These are phyloP conservation scores for Urtica urens DNA, from an alignment of 306 rosid species.

Conservation along the genomic window DNA sequence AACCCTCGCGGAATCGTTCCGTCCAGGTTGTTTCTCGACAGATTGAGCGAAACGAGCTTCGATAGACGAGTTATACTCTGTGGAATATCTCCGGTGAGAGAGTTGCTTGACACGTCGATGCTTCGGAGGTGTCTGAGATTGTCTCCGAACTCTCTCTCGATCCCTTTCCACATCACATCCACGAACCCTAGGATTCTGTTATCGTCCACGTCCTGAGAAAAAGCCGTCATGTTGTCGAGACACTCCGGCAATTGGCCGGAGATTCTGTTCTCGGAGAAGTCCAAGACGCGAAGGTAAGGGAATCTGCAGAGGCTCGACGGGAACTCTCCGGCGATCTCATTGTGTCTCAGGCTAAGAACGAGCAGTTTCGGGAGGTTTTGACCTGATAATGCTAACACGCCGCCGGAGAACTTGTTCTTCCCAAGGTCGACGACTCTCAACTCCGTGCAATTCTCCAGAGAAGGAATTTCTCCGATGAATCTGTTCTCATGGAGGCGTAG, in stretches of 20 bases:
- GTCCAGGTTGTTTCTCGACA: constrained; percentile 8
- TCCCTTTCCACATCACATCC: constrained; percentile 18
- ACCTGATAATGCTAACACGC: constrained; percentile 14
- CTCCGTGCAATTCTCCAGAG: constrained; percentile 9
- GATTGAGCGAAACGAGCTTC: constrained; percentile 10
- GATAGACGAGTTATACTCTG: neutral
- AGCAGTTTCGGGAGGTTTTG: neutral
- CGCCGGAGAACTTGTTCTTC: constrained; percentile 13
- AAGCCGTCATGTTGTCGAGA: constrained; percentile 4
- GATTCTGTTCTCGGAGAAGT: constrained; percentile 10
- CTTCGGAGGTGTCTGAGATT: constrained; percentile 4
- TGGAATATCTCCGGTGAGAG: constrained; percentile 17
- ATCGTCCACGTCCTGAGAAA: neutral
- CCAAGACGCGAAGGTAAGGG: neutral
- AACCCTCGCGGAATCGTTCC: constrained; percentile 14
- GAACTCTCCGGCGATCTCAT: constrained; percentile 9
- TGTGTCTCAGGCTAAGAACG: constrained; percentile 5
- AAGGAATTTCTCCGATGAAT: constrained; percentile 15
- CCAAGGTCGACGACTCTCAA: constrained; percentile 15
- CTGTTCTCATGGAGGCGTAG: constrained; percentile 3
- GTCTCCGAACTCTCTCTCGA: neutral
- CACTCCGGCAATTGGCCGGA: constrained; percentile 12
- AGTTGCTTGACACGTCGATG: constrained; percentile 25
- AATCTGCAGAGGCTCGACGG: constrained; percentile 7
- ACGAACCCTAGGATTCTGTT: neutral